Percentiles rank a stretch among this genome's conserved stretches.
These are phyloP conservation scores for Celoporthe dispersa DNA, from an alignment of 2,329 filamentous ascomycete species.

Conservation along the genomic window DNA sequence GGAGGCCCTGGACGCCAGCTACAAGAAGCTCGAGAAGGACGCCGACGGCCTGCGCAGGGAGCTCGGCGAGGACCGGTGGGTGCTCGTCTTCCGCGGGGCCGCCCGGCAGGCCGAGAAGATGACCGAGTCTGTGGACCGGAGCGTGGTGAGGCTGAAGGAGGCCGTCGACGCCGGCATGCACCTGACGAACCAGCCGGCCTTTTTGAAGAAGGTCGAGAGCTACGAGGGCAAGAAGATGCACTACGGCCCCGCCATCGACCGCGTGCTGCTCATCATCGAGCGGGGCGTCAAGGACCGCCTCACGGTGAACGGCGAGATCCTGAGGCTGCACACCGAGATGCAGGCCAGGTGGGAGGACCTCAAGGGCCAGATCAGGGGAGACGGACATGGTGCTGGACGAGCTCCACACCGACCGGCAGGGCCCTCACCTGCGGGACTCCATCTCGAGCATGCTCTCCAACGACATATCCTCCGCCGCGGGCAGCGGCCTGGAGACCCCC, in stretches of 20 bases:
- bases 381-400: conserved; percentile 79
- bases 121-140: conserved; percentile 92
- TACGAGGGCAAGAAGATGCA: conserved; percentile 96
- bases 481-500: conserved; percentile 71
- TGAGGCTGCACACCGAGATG: conserved; percentile 84
- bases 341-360: conserved; percentile 79
- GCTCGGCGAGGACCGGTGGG: conserved; percentile 93
- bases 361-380: conserved; percentile 75
- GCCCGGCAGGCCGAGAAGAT: conserved; percentile 93
- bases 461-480: conserved; percentile 69
- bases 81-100: conserved; percentile 91
- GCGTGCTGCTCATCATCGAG: conserved; percentile 89
- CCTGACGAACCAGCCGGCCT: conserved; percentile 68
- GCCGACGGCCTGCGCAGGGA: conserved; percentile 89
- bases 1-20: conserved; percentile 77
- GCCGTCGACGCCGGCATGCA: conserved; percentile 76
- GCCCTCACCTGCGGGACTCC: conserved; percentile 84
- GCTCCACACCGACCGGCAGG: conserved; percentile 63
- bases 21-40: conserved; percentile 86
- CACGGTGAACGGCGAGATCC: conserved; percentile 93
- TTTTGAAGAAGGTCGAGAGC: conserved; percentile 84
- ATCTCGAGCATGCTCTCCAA: conserved; percentile 90
- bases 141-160: conserved; percentile 80
- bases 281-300: conserved; percentile 94
- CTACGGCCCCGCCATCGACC: conserved; percentile 90